Base-by-base conservation (phyloP, 2,329 filamentous ascomycete species). In the Colletotrichum shisoi region DNA sequence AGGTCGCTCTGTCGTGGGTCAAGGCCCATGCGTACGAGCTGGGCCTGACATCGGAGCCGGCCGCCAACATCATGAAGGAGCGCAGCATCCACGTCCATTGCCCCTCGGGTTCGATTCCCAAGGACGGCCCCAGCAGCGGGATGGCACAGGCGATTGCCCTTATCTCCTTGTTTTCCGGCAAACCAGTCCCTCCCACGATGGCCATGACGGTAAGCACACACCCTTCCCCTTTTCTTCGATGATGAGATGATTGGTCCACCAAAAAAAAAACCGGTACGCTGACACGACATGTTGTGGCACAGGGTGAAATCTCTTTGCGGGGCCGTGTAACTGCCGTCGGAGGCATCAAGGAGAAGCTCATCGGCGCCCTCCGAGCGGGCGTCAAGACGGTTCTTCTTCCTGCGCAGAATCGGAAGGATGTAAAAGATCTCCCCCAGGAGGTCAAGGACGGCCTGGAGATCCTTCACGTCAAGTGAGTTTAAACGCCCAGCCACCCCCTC, bases 311-410 rank as follows among this genome's bases (percentile, higher is more conserved):
- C 69, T 93, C 91, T 63, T 87, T 99, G 31, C 87, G 95, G 48
- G 95, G 95, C 24, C 89, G 93, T 71, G 91, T 99, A 63, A 92
- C 95, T 79, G 93, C 94, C 31, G 95, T 99, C 42, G 95, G 95
- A 60, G 95, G 95, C 19, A 98, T 99, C 81, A 97, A 98, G 80
- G 94, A 99, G 86, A 99, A 99, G 79, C 84, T 98, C 60, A 98
- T 99, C 75, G 95, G 95, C 24, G 95, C 95, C 9, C 83, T 96
- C 75, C 87, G 94, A 62, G 95, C 95, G 2, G 95, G 95, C 34
- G 94, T 99, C 69, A 96, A 97, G 84, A 94, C 92, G 39, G 94
- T 99, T 8, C 78, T 99, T 68, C 82, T 99, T 8, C 95, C 95
- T 3, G 86, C 90, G 39, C 90, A 92, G 72, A 99, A 99, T 77